phyloP scores from a whole-genome alignment of 2,329 filamentous ascomycete species.

The Fusarium hainanense region DNA sequence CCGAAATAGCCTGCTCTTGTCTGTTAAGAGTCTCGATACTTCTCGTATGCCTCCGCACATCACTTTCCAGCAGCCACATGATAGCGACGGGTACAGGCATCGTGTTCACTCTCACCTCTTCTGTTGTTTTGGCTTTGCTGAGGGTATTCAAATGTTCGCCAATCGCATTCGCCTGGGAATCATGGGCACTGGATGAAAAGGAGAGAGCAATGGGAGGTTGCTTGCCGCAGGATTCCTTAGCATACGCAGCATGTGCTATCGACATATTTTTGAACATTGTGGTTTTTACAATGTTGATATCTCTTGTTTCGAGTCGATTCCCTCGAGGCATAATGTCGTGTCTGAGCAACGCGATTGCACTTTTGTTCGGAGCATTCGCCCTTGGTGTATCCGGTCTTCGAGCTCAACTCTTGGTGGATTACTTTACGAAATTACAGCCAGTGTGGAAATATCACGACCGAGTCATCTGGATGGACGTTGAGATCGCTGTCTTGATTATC shows the following conservation, averaged over 20 bases:
- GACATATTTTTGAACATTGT: constrained; percentile 60
- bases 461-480: constrained; percentile 58
- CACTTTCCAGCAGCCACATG: constrained; percentile 50
- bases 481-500: constrained; percentile 56
- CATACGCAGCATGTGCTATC: constrained; percentile 57
- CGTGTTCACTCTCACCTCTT: constrained; percentile 49
- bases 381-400: constrained; percentile 52
- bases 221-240: constrained; percentile 46
- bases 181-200: constrained; percentile 30
- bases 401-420: constrained; percentile 48
- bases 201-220: constrained; percentile 27
- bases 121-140: constrained; percentile 51
- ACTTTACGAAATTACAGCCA: constrained; percentile 52
- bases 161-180: constrained; percentile 50
- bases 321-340: constrained; percentile 57
- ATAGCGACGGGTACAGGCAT: constrained; percentile 50
- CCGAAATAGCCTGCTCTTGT: constrained; percentile 54
- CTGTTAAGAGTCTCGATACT: constrained; percentile 56
- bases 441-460: constrained; percentile 56
- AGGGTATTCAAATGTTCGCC: constrained; percentile 57
- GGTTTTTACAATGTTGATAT: constrained; percentile 58
- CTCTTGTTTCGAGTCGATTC: constrained; percentile 52
- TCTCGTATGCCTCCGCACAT: constrained; percentile 54
- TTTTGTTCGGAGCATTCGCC: constrained; percentile 58
- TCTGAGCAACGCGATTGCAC: constrained; percentile 56